A percentile compares a stretch with the other conserved stretches of the same genome.
These are phyloP conservation scores for Geotrichum aggregatum DNA, from an alignment of 1,139 yeast genomes.

Conservation along the genomic window DNA sequence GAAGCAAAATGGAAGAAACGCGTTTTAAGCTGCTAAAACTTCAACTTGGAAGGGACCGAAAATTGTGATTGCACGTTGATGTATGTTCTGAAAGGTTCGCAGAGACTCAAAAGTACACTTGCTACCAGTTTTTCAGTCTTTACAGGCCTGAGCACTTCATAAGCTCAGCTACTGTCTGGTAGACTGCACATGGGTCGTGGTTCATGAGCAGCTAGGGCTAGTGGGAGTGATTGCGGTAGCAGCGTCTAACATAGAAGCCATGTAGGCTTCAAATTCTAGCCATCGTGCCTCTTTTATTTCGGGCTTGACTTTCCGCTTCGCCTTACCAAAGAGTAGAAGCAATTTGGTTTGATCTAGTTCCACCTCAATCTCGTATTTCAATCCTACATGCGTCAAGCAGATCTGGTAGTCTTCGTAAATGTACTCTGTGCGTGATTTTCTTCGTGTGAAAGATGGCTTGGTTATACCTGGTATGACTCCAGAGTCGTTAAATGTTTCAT, in stretches of 20 bases:
- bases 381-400: conserved; percentile 5
- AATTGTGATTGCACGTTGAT: not conserved
- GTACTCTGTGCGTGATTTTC: not conserved
- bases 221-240: not conserved
- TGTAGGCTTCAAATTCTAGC: conserved; percentile 4
- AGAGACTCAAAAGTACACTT: conserved; percentile 2
- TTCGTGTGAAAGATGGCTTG: not conserved
- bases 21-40: not conserved
- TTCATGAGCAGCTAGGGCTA: too few species aligned
- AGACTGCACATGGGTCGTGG: too few species aligned
- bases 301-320: conserved; percentile 1
- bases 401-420: conserved; percentile 3
- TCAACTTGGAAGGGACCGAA: conserved; percentile 5
- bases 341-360: conserved; percentile 6
- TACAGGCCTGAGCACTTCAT: not conserved
- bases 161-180: too few species aligned
- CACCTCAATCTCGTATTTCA: conserved; percentile 7
- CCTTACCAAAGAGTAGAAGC: conserved; percentile 3
- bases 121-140: not conserved
- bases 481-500: not conserved
- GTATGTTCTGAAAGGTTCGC: not conserved
- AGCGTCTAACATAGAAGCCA: not conserved
- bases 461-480: not conserved
- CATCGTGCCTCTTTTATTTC: not conserved
- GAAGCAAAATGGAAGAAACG: not conserved